Conservation (phyloP, 306 rosid genomes). For the Acmispon strigosus region DNA sequence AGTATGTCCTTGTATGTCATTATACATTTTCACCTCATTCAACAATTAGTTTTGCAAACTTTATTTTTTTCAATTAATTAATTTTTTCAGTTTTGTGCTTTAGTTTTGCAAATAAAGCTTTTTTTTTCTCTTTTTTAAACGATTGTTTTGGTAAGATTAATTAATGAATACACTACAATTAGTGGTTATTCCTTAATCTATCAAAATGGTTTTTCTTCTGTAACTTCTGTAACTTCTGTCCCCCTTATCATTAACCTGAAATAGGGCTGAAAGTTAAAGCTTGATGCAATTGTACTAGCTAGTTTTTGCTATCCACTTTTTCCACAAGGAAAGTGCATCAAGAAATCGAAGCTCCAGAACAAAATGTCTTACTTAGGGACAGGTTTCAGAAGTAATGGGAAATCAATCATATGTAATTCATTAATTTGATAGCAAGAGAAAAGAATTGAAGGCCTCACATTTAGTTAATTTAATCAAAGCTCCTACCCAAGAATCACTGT, state of each 20-base stretch:
- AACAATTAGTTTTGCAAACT: no score
- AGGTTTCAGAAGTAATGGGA: slow-evolving; percentile 4
- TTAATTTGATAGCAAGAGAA: slow-evolving; percentile 2
- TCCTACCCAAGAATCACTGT: background rate
- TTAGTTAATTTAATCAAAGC: slow-evolving; percentile 31
- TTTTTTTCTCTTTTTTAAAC: no score
- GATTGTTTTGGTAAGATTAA: background rate
- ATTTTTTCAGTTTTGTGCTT: no score
- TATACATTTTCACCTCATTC: no score
- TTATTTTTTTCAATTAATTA: no score
- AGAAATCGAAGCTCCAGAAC: background rate
- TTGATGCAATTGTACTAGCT: background rate
- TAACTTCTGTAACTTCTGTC: background rate
- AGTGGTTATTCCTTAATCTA: slow-evolving; percentile 4
- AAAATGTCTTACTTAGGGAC: slow-evolving; percentile 11
- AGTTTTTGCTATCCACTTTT: background rate
- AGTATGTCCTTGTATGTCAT: no score
- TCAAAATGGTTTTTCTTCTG: background rate
- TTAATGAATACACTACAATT: background rate
- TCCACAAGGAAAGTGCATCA: background rate
- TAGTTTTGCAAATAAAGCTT: no score
- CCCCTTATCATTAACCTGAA: background rate
- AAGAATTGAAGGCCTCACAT: slow-evolving; percentile 17
- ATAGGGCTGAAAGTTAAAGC: background rate
- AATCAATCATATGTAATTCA: slow-evolving; percentile 25